Evolutionary conservation across 1,284 basidiomycete genomes (phyloP), one percentile per base, ranked within the genome.

Genomic region (Ustilago sp.): DNA sequence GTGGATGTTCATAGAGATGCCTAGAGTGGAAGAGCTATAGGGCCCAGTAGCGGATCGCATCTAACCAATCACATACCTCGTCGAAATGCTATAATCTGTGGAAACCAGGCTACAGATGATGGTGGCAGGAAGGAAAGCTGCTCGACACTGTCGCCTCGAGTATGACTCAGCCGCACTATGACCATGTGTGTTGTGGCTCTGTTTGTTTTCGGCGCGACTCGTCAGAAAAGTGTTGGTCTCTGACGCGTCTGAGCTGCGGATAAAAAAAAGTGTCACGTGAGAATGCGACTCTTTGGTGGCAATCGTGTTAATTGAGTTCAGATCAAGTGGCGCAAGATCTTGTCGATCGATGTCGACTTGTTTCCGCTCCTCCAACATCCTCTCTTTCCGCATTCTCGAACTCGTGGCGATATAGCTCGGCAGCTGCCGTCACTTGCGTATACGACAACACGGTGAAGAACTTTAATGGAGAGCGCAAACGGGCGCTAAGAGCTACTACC

Each of bases 1-100:
- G 71, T 89, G 94, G 88, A 17, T 89, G 88, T 31, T 54, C 66
- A n/a, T 74, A 62, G 52, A 28, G 8, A n/a, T 11, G 8, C 15
- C 17, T 12, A 28, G 23, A 28, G 23, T 28, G 23, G 23, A 28
- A 28, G 23, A 28, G 23, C 23, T 28, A 28, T 28, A 28, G 45
- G n/a, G 45, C 45, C 12, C 39, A 6, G 23, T n/a, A 48, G 19
- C 15, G 19, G 6, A 23, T 48, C 11, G 13, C 11, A 17, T 48
- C 8, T 28, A 11, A 28, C 3, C 23, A 28, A 28, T 28, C 8
- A 23, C 23, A 48, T 48, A 52, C 12, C 32, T 39, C 15, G n/a
- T 13, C 45, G 19, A 7, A 7, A 23, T 48, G 47, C 28, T 31
- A 19, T 9, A 48, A 48, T 31, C 47, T 23, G 4, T 48, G 7